These are phyloP conservation scores for Starmerella tilneyi DNA, from an alignment of 805 yeast genomes.

Conservation along the genomic window DNA sequence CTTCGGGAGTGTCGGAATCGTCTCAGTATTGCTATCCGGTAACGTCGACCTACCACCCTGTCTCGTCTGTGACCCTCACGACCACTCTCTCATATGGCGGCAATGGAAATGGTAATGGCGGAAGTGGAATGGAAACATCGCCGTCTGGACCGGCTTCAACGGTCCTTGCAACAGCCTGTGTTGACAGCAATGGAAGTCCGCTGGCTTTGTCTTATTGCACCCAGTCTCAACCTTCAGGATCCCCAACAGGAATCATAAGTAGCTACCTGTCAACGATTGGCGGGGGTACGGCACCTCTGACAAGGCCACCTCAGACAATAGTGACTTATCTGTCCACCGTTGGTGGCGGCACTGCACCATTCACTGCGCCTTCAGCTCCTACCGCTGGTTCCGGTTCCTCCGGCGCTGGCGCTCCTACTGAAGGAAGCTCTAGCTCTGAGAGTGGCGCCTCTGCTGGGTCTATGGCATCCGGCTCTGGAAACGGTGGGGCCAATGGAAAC, in stretches of 20 bases:
- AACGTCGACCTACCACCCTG: not conserved
- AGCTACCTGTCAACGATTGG: conserved; percentile 9
- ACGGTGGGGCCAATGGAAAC: no score
- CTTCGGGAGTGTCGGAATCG: not conserved
- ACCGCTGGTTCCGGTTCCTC: no score
- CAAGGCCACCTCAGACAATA: not conserved
- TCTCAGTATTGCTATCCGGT: not conserved
- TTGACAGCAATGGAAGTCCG: conserved; percentile 7
- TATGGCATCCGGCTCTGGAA: no score
- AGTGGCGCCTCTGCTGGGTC: not conserved
- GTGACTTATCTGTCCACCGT: not conserved
- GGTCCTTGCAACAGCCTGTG: conserved; percentile 1
- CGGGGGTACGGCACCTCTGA: not conserved
- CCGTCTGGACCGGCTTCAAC: conserved; percentile 1
- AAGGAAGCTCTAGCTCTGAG: no score
- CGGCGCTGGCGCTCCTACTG: no score
- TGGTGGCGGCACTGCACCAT: conserved; percentile 1
- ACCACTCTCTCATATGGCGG: not conserved
- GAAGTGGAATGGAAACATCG: no score
- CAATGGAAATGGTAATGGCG: not conserved
- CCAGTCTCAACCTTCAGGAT: not conserved
- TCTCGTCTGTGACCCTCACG: not conserved
- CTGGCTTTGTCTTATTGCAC: conserved; percentile 1
- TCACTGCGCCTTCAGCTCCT: not conserved
- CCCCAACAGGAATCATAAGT: not conserved